A percentile compares a stretch with the other conserved stretches of the same genome.
These are phyloP conservation scores for Colletotrichum plurivorum DNA, from an alignment of 2,329 filamentous ascomycete genomes.

Conservation along the genomic window DNA sequence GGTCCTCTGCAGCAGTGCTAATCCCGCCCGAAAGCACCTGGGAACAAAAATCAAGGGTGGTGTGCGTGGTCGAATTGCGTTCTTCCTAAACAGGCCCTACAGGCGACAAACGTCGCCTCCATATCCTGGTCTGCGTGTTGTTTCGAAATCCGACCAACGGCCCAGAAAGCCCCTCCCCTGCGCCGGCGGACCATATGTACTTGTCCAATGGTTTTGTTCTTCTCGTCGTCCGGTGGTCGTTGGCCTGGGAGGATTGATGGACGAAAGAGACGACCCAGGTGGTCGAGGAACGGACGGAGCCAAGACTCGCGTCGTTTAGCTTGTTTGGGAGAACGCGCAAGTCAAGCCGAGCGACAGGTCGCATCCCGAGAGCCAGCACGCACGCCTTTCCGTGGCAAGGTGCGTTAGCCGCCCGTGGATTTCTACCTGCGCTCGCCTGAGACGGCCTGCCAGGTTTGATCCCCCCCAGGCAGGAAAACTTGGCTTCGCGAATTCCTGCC, in stretches of 20 bases:
- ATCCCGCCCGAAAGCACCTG: no score
- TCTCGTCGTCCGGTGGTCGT: no score
- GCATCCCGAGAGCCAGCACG: conserved; percentile 3
- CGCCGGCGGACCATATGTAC: no score
- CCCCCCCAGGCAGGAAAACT: neutral
- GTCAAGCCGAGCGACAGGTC: conserved; percentile 16
- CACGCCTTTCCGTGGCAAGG: conserved; percentile 1
- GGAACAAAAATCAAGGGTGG: neutral
- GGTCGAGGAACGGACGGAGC: conserved; percentile 1
- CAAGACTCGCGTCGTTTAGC: conserved; percentile 25
- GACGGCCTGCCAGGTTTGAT: conserved; percentile 1
- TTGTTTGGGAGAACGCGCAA: conserved; percentile 18
- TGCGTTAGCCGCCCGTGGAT: conserved; percentile 19
- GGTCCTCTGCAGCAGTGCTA: neutral
- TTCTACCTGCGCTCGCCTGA: conserved; percentile 23
- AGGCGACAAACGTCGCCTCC: neutral
- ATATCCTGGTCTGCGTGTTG: neutral
- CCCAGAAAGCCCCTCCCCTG: neutral
- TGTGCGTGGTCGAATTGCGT: neutral
- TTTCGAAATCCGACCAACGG: neutral
- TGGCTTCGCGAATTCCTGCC: conserved; percentile 14
- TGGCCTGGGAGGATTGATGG: no score
- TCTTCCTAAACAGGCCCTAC: neutral
- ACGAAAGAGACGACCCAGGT: no score
- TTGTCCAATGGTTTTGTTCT: no score